A percentile compares a stretch with the other conserved stretches of the same genome.
These are phyloP conservation scores for Epichloe glyceriae DNA, from an alignment of 2,329 filamentous ascomycete genomes.

Conservation along the genomic window DNA sequence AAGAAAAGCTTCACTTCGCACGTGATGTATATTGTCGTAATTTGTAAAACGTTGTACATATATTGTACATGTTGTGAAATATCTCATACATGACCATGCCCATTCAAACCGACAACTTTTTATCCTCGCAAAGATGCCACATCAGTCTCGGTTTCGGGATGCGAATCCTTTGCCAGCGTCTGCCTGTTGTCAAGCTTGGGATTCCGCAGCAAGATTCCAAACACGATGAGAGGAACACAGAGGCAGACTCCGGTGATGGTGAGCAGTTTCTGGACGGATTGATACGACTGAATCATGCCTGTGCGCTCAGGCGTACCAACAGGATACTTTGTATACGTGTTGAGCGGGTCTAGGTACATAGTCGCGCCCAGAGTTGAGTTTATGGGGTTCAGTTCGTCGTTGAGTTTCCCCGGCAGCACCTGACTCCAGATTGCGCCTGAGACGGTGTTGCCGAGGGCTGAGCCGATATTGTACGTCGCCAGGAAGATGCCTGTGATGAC, in stretches of 20 bases:
- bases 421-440: slow-evolving; percentile 49
- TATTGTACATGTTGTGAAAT: too few relatives aligned
- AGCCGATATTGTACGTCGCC: slow-evolving; percentile 44
- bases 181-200: slow-evolving; percentile 32
- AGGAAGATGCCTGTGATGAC: slow-evolving; percentile 41
- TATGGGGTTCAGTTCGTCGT: slow-evolving; percentile 28
- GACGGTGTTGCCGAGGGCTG: slow-evolving; percentile 43
- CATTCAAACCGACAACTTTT: neutral
- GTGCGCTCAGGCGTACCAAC: slow-evolving; percentile 34
- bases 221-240: slow-evolving; percentile 33
- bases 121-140: neutral
- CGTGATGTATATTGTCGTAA: too few relatives aligned
- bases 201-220: slow-evolving; percentile 30
- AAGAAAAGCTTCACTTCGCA: too few relatives aligned
- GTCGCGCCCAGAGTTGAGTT: slow-evolving; percentile 36
- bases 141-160: slow-evolving; percentile 7
- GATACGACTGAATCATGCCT: slow-evolving; percentile 42
- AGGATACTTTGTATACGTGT: slow-evolving; percentile 39
- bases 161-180: slow-evolving; percentile 24
- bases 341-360: slow-evolving; percentile 44
- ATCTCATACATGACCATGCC: too few relatives aligned
- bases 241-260: slow-evolving; percentile 36
- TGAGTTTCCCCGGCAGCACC: slow-evolving; percentile 37
- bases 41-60: too few relatives aligned
- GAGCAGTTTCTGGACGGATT: slow-evolving; percentile 33